Percentiles rank a stretch among this genome's conserved stretches.
Evolutionary conservation across 345 rosid genomes (phyloP).

Genomic region (Populus alba): DNA sequence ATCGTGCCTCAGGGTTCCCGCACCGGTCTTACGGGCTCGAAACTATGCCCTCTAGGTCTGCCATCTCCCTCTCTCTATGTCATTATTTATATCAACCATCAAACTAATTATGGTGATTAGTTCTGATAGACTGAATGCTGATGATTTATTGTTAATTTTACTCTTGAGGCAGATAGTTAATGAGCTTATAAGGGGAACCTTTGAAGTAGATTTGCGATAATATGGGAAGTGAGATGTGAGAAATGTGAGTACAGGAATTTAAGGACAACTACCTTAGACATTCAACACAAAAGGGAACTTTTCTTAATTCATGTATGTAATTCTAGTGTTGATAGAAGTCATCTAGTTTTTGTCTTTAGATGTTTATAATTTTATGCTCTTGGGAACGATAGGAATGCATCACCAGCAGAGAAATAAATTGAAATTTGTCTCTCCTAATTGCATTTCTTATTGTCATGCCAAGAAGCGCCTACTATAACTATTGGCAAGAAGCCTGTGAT

Average conservation of each 20-base stretch:
- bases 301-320: not conserved
- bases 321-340: not conserved
- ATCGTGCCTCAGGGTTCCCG: constrained; percentile 85
- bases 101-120: not conserved
- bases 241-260: not conserved
- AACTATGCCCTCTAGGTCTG: constrained; percentile 45
- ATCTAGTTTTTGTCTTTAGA: not conserved
- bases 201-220: not conserved
- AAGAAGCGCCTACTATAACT: not conserved
- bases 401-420: not conserved
- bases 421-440: not conserved
- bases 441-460: not conserved
- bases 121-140: not conserved
- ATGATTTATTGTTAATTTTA: not conserved
- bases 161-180: not conserved
- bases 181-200: not conserved
- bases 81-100: not conserved
- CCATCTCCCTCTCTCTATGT: not conserved
- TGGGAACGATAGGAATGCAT: not conserved
- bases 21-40: constrained; percentile 52
- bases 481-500: not conserved
- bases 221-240: not conserved
- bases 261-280: not conserved
- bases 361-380: not conserved
- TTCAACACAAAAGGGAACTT: not conserved